Base-by-base conservation (phyloP, 768 basidiomycete genomes). In the Porpolomopsis calyptriformis region DNA sequence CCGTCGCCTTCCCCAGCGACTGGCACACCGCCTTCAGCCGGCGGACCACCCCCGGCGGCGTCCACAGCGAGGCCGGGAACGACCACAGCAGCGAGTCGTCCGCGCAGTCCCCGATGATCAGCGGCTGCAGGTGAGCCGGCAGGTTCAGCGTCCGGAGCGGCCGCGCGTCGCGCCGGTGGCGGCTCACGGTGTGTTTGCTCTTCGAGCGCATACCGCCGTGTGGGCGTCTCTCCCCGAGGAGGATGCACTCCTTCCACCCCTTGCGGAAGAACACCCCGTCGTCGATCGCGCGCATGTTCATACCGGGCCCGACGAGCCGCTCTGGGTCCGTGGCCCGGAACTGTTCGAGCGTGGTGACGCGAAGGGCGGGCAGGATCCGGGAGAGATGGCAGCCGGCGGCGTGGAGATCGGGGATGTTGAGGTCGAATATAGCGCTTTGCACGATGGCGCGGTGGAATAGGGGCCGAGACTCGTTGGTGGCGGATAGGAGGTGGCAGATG, bases 11-110 rank as follows among this genome's bases (percentile, higher is more conserved):
- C 42, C 58, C 64, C 38, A 86, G 64, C 14, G 78, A 80, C 57
- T 84, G 83, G 53, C 81, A 84, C 29, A 86, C 71, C 3, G 86
- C 86, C 39, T 82, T 82, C 49, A 85, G 64, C 24, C 84, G 71
- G 40, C 82, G 76, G 31, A 77, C 74, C 47, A 78, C 77, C 31
- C 72, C 76, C 0, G 72, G 53, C 0, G 79, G 64, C 1, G 73
- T 75, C 85, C 85, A 88, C 4, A 71, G 58, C 4, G 78, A 81
- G 2, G 74, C 73, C 11, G 77, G 66, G 2, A 64, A 54, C 0
- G 77, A 71, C 82, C 82, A 84, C 8, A 77, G 68, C 40, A 77
- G 68, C 9, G 80, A 76, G 52, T 86, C 81, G 48, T 67, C 73
- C 19, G 72, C 69, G 40, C 76, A 77, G 59, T 88, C 85, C 5